Evolutionary conservation across 306 rosid species (phyloP).

Genomic region (Heteromeles arbutifolia): DNA sequence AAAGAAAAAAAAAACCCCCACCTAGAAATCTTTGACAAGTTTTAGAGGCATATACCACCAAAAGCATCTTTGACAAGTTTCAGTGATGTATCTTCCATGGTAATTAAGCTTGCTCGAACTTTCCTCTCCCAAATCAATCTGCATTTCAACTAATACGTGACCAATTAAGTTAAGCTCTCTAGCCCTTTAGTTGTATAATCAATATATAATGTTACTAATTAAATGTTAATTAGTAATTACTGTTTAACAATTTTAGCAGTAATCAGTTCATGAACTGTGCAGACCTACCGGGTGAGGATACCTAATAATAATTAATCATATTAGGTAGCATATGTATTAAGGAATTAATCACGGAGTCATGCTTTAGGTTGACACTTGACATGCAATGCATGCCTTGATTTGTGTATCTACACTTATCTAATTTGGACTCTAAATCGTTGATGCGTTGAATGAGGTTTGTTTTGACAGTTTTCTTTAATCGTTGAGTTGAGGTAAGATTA

Average conservation of each 20-base stretch:
- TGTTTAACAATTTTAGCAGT: background rate
- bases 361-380: constrained; percentile 31
- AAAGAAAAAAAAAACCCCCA: background rate
- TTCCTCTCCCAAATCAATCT: background rate
- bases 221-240: background rate
- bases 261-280: background rate
- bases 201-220: background rate
- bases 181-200: background rate
- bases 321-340: constrained; percentile 10
- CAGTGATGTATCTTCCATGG: background rate
- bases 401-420: constrained; percentile 10
- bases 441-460: background rate
- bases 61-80: constrained; percentile 21
- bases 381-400: constrained; percentile 37
- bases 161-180: background rate
- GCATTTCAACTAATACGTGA: background rate
- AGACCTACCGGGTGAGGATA: constrained; percentile 12
- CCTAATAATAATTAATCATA: constrained; percentile 17
- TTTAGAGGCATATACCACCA: background rate
- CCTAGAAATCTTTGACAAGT: constrained; percentile 25
- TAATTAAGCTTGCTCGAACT: background rate
- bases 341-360: constrained; percentile 18
- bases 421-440: background rate
- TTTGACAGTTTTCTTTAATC: background rate
- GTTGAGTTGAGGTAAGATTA: background rate